Evolutionary conservation across 116 monocot species (phyloP), one percentile per base, ranked within the genome.

Genomic region (Dioscorea cayenensis): DNA sequence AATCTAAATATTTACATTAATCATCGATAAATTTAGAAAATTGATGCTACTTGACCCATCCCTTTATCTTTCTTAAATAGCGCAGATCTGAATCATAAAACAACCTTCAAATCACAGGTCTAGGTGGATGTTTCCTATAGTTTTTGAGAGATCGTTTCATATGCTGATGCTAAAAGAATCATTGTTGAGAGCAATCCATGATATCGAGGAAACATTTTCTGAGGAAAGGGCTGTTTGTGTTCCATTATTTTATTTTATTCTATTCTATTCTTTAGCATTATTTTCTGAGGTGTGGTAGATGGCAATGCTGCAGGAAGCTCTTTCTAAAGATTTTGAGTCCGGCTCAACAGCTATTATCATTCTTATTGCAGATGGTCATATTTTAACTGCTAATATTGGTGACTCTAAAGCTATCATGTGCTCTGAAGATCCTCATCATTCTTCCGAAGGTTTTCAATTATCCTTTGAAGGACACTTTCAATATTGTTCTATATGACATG

Each of bases 331-430:
- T 63, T 32, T 85, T 49, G 64, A 82, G 63, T 85, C 95, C 23
- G 95, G 95, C 67, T 83, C 95, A 37, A 95, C 95, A 71, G 92
- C 95, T n/a, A 77, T 81, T 60, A 86, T 95, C 68, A 78, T 87
- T 66, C 79, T 95, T 64, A 72, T 92, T 69, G 85, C 81, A 62
- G 83, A 92, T 80, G 91, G 80, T 14, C 81, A 85, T 20, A 81
- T 89, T 74, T 80, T 95, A 75, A 80, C 80, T 83, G 87, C 85
- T 16, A 87, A 95, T 82, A 66, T 92, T 13, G 95, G 95, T 12
- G 95, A 95, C 65, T 95, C 95, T 64, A 95, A 92, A 72, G 89
- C 92, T 51, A 72, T 95, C 69, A 70, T 95, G 67, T 95, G 95
- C 71, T 85, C 95, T 49, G 76, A 89, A 76, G 74, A 48, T 72